These are phyloP conservation scores for Musa acuminata DNA, from an alignment of 176 grass and related monocot species.

Conservation along the genomic window DNA sequence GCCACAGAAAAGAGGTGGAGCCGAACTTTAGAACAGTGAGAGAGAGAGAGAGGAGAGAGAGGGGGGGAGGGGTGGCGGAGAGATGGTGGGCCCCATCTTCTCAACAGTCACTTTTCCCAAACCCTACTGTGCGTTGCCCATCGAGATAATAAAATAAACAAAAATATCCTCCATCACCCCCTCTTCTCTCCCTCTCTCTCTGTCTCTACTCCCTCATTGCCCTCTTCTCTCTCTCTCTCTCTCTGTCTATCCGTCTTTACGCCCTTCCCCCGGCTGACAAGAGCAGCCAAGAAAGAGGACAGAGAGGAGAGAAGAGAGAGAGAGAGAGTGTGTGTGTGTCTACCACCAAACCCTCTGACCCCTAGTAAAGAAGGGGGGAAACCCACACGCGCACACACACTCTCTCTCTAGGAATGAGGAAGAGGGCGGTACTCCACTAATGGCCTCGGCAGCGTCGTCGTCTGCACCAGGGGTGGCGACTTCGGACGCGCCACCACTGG, in stretches of 20 bases:
- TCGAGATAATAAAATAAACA: not conserved
- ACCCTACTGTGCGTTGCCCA: not conserved
- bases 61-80: no score
- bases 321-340: not conserved
- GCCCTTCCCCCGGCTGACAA: no score
- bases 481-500: constrained; percentile 3
- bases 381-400: not conserved
- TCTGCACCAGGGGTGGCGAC: not conserved
- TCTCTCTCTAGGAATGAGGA: not conserved
- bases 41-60: no score
- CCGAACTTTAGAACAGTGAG: no score
- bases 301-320: not conserved
- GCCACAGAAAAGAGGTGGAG: no score
- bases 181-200: not conserved
- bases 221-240: no score
- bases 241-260: no score
- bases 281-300: no score
- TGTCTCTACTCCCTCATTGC: not conserved
- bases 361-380: not conserved
- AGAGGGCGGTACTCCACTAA: not conserved
- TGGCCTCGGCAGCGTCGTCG: not conserved
- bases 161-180: not conserved
- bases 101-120: not conserved
- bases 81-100: not conserved
- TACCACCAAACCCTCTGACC: not conserved